Conservation (phyloP, 148 eudicot genomes). For the Amaranthus hypochondriacus region DNA sequence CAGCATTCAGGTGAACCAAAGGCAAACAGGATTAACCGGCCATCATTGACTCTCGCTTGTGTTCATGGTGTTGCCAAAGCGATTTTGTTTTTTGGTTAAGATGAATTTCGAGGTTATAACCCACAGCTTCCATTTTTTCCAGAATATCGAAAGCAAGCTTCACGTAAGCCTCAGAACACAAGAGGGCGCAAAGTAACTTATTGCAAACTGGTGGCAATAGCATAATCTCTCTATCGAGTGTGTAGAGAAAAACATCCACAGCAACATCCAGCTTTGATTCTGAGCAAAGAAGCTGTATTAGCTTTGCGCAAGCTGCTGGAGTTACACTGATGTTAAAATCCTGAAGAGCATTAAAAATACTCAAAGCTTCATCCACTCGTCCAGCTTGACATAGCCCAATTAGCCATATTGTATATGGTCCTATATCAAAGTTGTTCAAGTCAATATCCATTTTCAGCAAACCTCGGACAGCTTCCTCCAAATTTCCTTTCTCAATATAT, state of each 20-base stretch:
- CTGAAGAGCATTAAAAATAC: conserved; percentile 44
- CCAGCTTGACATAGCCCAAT: conserved; percentile 63
- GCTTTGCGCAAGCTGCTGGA: conserved; percentile 57
- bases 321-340: conserved; percentile 45
- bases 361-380: conserved; percentile 54
- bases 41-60: conserved; percentile 20
- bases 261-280: conserved; percentile 46
- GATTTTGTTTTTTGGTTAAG: conserved; percentile 39
- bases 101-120: conserved; percentile 45
- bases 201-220: conserved; percentile 46
- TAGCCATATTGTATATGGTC: conserved; percentile 66
- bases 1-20: neutral
- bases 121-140: conserved; percentile 48
- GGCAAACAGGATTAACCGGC: neutral
- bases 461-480: conserved; percentile 44
- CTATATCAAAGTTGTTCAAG: conserved; percentile 46
- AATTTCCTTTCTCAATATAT: conserved; percentile 48
- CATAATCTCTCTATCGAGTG: conserved; percentile 47
- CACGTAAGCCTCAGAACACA: conserved; percentile 30
- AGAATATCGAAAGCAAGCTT: conserved; percentile 46
- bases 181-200: conserved; percentile 40
- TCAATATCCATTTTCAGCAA: conserved; percentile 61
- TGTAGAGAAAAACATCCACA: conserved; percentile 49
- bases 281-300: conserved; percentile 48
- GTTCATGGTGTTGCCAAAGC: conserved; percentile 28